A percentile compares a stretch with the other conserved stretches of the same genome.
phyloP scores from a whole-genome alignment of 768 basidiomycete genomes.

The Lentinula sp. region DNA sequence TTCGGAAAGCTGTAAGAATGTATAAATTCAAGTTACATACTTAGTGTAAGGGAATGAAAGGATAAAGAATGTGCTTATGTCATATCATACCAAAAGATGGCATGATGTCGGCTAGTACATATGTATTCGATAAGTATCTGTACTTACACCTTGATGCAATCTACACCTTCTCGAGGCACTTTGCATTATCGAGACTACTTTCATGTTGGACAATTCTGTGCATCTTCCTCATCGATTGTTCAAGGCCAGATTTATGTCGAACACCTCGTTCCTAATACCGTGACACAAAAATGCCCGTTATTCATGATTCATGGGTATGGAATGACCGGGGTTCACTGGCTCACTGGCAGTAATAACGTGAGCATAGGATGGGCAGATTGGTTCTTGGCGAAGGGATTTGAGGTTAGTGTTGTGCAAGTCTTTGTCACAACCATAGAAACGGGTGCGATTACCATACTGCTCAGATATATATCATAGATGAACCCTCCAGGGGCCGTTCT shows the following conservation, averaged over 20 bases:
- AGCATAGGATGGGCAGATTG: constrained; percentile 27
- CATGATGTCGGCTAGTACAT: too few relatives aligned
- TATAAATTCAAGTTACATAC: not conserved
- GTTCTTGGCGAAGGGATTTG: constrained; percentile 24
- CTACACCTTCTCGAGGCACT: constrained; percentile 6
- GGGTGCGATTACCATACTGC: not conserved
- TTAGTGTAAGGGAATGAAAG: not conserved
- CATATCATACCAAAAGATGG: too few relatives aligned
- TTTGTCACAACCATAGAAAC: too few relatives aligned
- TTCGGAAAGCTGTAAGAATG: constrained; percentile 1
- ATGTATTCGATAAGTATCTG: too few relatives aligned
- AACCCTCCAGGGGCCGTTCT: constrained; percentile 40
- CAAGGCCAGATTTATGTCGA: constrained; percentile 28
- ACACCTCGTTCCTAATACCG: constrained; percentile 17
- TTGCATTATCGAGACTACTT: constrained; percentile 23
- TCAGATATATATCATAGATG: constrained; percentile 37
- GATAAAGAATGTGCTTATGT: not conserved
- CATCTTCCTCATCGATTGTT: constrained; percentile 14
- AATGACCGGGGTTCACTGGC: constrained; percentile 24
- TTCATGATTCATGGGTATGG: constrained; percentile 24
- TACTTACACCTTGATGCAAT: not conserved
- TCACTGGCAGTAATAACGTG: constrained; percentile 25
- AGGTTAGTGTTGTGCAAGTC: constrained; percentile 14
- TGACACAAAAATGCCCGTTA: constrained; percentile 15
- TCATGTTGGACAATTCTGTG: constrained; percentile 22